Evolutionary conservation across 2,329 filamentous ascomycete genomes (phyloP).

Genomic region (Volutella citrinella): DNA sequence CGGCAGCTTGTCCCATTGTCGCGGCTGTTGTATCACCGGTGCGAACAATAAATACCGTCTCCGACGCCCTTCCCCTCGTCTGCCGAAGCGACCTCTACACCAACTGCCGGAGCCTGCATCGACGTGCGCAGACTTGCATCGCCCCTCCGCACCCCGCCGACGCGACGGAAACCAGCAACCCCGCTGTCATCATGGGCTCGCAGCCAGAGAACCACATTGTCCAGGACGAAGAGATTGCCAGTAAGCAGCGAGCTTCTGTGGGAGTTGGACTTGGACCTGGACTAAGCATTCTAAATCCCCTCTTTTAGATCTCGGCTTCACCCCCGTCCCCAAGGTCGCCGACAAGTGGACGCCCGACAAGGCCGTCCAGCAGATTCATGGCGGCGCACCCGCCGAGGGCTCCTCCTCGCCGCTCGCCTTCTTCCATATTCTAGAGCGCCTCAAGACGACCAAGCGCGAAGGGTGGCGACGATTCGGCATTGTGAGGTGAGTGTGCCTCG

Average conservation of each 20-base stretch:
- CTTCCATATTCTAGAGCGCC: slow-evolving; percentile 88
- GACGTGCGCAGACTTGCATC: too few relatives aligned
- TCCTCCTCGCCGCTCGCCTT: slow-evolving; percentile 79
- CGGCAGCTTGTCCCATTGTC: too few relatives aligned
- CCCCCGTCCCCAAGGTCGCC: slow-evolving; percentile 36
- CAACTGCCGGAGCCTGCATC: too few relatives aligned
- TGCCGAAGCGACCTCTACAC: too few relatives aligned
- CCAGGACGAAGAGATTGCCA: slow-evolving; percentile 18
- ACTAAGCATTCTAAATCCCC: too few relatives aligned
- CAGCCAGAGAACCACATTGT: slow-evolving; percentile 20
- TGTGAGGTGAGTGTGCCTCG: slow-evolving; percentile 43
- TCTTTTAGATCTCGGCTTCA: slow-evolving; percentile 31
- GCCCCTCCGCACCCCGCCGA: too few relatives aligned
- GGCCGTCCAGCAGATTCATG: slow-evolving; percentile 63
- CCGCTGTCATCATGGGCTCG: slow-evolving; percentile 25
- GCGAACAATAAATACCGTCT: too few relatives aligned
- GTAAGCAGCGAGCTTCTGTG: slow-evolving; percentile 23
- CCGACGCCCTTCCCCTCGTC: too few relatives aligned
- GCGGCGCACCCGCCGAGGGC: slow-evolving; percentile 51
- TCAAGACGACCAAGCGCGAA: slow-evolving; percentile 96
- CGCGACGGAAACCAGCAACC: slow-evolving; percentile 7
- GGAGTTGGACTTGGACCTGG: not conserved
- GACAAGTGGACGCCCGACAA: slow-evolving; percentile 55
- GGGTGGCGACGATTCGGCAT: slow-evolving; percentile 93
- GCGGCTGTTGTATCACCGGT: too few relatives aligned